Conservation (phyloP, 2,329 filamentous ascomycete species). For the Aquanectria penicillioides region DNA sequence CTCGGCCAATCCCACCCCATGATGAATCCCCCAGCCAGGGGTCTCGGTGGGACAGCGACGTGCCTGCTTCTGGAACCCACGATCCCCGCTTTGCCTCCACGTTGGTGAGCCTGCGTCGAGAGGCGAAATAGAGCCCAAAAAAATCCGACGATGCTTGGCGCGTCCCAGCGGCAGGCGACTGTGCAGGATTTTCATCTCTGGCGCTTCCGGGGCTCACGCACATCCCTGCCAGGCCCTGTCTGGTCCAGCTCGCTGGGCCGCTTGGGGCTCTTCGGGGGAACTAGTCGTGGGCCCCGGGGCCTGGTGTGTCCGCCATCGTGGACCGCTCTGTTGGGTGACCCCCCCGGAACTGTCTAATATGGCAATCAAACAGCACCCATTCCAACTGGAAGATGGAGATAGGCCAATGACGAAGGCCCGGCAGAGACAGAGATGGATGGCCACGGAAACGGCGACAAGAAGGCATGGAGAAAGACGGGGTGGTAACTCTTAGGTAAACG, state of each 20-base stretch:
- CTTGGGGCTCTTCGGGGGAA: conserved; percentile 34
- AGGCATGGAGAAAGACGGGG: background rate
- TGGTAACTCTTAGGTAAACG: conserved; percentile 12
- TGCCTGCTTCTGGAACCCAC: conserved; percentile 34
- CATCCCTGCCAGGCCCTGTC: conserved; percentile 27
- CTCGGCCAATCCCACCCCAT: conserved; percentile 3
- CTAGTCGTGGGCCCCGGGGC: conserved; percentile 29
- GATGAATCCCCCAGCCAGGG: conserved; percentile 17
- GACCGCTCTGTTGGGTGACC: conserved; percentile 38
- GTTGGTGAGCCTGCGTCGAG: conserved; percentile 10
- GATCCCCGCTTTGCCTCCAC: conserved; percentile 29
- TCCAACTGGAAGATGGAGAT: conserved; percentile 23
- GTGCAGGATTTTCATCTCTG: conserved; percentile 19
- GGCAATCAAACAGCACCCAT: conserved; percentile 26
- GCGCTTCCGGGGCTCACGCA: background rate
- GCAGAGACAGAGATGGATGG: background rate
- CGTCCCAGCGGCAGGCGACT: conserved; percentile 5
- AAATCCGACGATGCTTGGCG: conserved; percentile 29
- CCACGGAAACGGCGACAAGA: background rate
- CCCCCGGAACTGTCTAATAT: conserved; percentile 23
- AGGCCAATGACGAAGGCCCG: background rate
- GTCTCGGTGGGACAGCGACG: conserved; percentile 16
- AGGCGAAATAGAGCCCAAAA: conserved; percentile 14
- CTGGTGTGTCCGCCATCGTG: conserved; percentile 37
- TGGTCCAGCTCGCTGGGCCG: conserved; percentile 33